Base-by-base conservation (phyloP, 1,284 basidiomycete species). In the Cutaneotrichosporon sp. region DNA sequence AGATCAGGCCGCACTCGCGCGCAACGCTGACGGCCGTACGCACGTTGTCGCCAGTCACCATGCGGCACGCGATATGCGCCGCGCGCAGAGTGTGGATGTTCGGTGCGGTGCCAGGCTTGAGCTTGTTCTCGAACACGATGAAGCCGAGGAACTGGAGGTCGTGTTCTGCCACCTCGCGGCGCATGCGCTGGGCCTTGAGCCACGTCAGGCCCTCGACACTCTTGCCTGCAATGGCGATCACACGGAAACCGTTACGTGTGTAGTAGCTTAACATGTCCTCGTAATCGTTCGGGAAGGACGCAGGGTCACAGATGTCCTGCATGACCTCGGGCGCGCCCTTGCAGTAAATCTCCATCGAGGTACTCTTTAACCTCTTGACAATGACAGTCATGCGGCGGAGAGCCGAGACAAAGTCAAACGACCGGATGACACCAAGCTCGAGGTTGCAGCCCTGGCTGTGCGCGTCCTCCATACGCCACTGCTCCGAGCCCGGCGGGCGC, bases 291-390 rank as follows among this genome's bases (percentile, higher is more conserved):
- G 97, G 97, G 75, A 99, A 89, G 16, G 92, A 91, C 58, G 89
- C 86, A 67, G 85, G 89, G 64, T 93, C 89, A 76, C 95, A 98
- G 65, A 99, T 98, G 55, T 97, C 95, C 3, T 83, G 80, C 94
- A 99, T 99, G 62, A 97, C 92, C 79, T 99, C 97, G 0, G 97
- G 97, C 1, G 97, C 97, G 26, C 97, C 97, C 79, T 99, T 99
- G 76, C 96, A 95, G 77, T 97, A 99, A 9, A 98, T 86, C 77
- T 99, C 96, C 92, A 99, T 98, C 76, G 90, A 92, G 53, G 82
- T 87, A 68, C 94, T 95, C 80, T 91, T 97, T 64, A 99, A 86
- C 59, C 92, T 86, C 80, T 98, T 99, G 73, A 98, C 96, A 62
- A 99, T 87, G 32, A 99, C 97, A 68, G 93, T 97, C 97, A 99